These are phyloP conservation scores for Lichtheimia corymbifera DNA, from an alignment of 371 early-diverging fungal species.

Conservation along the genomic window DNA sequence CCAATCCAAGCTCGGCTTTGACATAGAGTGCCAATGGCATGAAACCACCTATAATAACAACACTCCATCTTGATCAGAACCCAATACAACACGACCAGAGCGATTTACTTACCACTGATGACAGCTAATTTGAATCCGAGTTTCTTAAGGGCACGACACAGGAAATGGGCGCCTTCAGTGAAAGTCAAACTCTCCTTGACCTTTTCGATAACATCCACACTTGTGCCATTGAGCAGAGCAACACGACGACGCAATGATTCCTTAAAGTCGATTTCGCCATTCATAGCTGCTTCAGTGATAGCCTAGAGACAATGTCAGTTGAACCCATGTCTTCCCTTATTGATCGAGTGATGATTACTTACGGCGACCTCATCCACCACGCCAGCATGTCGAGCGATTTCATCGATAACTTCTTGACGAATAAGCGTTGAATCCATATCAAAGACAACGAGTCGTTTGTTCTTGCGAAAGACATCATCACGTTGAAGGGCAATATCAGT, in stretches of 20 bases:
- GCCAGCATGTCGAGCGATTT: slow-evolving; percentile 91
- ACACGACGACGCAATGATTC: slow-evolving; percentile 90
- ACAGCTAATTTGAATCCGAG: slow-evolving; percentile 95
- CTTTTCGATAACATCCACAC: slow-evolving; percentile 75
- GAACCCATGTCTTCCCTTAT: too few species aligned
- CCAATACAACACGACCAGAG: background rate
- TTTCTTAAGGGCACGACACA: slow-evolving; percentile 86
- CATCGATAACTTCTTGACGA: slow-evolving; percentile 98
- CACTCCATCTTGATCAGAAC: background rate
- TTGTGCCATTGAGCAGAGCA: slow-evolving; percentile 83
- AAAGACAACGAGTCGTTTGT: slow-evolving; percentile 94
- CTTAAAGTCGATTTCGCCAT: slow-evolving; percentile 94
- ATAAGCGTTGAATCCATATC: slow-evolving; percentile 99
- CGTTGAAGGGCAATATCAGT: slow-evolving; percentile 89
- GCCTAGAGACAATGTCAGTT: slow-evolving; percentile 36
- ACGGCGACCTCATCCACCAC: slow-evolving; percentile 91
- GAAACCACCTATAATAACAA: slow-evolving; percentile 79
- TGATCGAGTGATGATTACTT: slow-evolving; percentile 24
- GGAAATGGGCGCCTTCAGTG: slow-evolving; percentile 88
- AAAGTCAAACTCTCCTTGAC: slow-evolving; percentile 80
- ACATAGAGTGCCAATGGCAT: slow-evolving; percentile 91
- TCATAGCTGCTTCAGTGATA: slow-evolving; percentile 96
- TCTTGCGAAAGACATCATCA: slow-evolving; percentile 84
- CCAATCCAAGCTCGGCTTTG: slow-evolving; percentile 85
- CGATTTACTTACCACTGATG: slow-evolving; percentile 69